Evolutionary conservation across 1,284 basidiomycete genomes (phyloP).

Genomic region (Ustilago loliicola): DNA sequence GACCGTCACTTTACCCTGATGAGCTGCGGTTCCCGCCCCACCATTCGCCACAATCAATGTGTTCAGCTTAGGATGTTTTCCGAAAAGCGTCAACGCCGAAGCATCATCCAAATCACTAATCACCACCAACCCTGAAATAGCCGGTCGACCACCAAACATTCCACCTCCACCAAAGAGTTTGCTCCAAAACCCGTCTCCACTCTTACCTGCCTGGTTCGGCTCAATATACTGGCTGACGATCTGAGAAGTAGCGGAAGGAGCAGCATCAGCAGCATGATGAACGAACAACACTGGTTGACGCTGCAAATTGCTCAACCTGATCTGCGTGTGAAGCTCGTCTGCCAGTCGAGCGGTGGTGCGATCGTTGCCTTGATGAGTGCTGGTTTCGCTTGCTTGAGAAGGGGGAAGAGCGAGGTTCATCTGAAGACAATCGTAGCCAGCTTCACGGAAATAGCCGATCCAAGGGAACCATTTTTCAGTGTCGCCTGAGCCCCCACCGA

Average conservation of each 20-base stretch:
- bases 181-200: slow-evolving; percentile 23
- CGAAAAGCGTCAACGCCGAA: slow-evolving; percentile 21
- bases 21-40: not conserved
- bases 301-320: slow-evolving; percentile 42
- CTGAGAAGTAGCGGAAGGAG: slow-evolving; percentile 2
- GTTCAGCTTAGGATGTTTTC: slow-evolving; percentile 44
- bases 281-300: slow-evolving; percentile 53
- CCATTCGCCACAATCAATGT: slow-evolving; percentile 41
- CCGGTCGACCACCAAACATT: slow-evolving; percentile 33
- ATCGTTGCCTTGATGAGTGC: not conserved
- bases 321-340: slow-evolving; percentile 46
- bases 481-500: slow-evolving; percentile 17
- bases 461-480: slow-evolving; percentile 45
- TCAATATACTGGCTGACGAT: slow-evolving; percentile 43
- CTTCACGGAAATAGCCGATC: slow-evolving; percentile 54
- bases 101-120: slow-evolving; percentile 37
- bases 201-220: not conserved
- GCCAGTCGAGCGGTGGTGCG: slow-evolving; percentile 11
- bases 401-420: slow-evolving; percentile 42
- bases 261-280: slow-evolving; percentile 22
- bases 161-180: slow-evolving; percentile 41
- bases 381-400: not conserved
- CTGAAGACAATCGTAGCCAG: slow-evolving; percentile 50
- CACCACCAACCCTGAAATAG: slow-evolving; percentile 41
- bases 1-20: slow-evolving; percentile 32